Percentiles rank a stretch among this genome's conserved stretches.
Conservation (phyloP, 768 basidiomycete species). For the Boletus fagicola region DNA sequence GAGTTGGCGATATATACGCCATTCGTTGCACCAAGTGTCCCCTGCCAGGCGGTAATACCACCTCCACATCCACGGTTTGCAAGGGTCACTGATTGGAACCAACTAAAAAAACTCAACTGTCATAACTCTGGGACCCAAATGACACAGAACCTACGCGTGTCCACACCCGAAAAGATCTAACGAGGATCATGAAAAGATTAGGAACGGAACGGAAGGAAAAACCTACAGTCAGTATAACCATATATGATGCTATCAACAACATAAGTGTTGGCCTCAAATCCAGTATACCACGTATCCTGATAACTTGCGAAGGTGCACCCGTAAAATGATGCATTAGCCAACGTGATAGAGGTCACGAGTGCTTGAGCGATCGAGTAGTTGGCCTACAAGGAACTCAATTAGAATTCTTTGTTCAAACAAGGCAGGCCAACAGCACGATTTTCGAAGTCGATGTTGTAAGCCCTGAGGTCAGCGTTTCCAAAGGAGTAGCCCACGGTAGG, state of each 20-base stretch:
- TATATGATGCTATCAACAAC: conserved; percentile 60
- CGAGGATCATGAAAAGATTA: not conserved
- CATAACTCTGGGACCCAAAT: not conserved
- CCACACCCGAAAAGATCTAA: conserved; percentile 18
- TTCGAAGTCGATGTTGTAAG: conserved; percentile 65
- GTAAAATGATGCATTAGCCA: conserved; percentile 62
- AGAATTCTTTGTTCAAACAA: not conserved
- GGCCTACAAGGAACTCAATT: conserved; percentile 33
- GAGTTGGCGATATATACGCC: conserved; percentile 59
- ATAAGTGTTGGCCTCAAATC: conserved; percentile 56
- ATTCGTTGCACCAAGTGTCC: conserved; percentile 40
- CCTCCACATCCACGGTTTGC: conserved; percentile 67
- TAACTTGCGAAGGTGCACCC: conserved; percentile 15
- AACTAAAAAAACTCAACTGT: conserved; percentile 33
- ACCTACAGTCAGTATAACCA: conserved; percentile 63
- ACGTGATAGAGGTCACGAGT: conserved; percentile 58
- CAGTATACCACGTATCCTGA: conserved; percentile 57
- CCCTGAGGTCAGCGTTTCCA: conserved; percentile 58
- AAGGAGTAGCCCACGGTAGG: conserved; percentile 49
- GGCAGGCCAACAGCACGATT: conserved; percentile 54
- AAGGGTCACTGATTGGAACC: conserved; percentile 57
- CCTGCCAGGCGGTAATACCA: conserved; percentile 64
- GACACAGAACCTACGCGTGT: not conserved
- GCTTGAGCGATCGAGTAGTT: conserved; percentile 62
- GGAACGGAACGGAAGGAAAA: not conserved